Evolutionary conservation across 441 rosid species (phyloP).

Genomic region (Hura crepitans): DNA sequence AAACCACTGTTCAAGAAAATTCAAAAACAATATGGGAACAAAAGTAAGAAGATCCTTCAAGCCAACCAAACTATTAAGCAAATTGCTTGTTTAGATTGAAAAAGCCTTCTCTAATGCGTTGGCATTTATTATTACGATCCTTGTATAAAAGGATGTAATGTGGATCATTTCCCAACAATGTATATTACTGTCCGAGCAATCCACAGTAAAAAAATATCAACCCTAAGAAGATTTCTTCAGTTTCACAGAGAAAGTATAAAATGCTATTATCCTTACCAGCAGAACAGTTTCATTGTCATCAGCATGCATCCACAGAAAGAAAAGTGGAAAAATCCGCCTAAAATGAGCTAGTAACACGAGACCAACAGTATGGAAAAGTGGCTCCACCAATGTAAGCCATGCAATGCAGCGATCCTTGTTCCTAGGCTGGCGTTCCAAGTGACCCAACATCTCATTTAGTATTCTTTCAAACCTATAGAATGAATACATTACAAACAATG

Average conservation of each 20-base stretch:
- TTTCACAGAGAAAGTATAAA: neutral
- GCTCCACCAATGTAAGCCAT: constrained; percentile 70
- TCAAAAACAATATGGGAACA: neutral
- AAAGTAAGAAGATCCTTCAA: neutral
- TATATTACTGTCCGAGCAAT: neutral
- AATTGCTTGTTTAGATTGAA: neutral
- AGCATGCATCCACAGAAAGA: constrained; percentile 85
- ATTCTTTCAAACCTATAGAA: constrained; percentile 63
- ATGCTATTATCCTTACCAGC: constrained; percentile 42
- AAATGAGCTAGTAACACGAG: constrained; percentile 75
- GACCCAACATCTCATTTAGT: constrained; percentile 77
- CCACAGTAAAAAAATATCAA: neutral
- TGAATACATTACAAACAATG: constrained; percentile 6
- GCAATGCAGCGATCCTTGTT: constrained; percentile 57
- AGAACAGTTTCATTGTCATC: constrained; percentile 74
- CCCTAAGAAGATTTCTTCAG: neutral
- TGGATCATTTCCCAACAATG: neutral
- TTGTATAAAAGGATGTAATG: neutral
- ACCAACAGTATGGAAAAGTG: constrained; percentile 53
- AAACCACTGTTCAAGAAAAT: constrained; percentile 6
- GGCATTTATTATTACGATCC: neutral
- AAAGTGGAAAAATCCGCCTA: constrained; percentile 68
- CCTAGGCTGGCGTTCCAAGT: constrained; percentile 89
- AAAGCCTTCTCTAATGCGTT: neutral
- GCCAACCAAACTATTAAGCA: neutral